Conservation (phyloP, 345 rosid species). For the Gossypium herbaceum region DNA sequence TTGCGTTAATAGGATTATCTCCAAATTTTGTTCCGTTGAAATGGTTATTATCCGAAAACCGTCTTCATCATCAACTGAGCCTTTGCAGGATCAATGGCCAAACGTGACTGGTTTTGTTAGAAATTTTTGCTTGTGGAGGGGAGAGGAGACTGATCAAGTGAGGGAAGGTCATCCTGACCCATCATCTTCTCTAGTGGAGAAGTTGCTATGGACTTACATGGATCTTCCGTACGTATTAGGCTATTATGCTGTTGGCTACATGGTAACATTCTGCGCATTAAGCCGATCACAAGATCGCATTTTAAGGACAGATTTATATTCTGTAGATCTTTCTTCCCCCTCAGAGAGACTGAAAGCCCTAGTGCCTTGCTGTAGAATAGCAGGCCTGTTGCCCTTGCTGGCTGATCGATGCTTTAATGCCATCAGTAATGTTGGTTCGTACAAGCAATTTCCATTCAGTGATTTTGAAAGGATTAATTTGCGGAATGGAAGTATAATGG, state of each 20-base stretch:
- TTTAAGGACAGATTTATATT: constrained; percentile 63
- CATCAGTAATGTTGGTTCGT: constrained; percentile 13
- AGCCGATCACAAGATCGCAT: constrained; percentile 63
- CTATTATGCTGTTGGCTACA: constrained; percentile 70
- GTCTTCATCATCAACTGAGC: constrained; percentile 17
- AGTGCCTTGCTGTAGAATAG: constrained; percentile 81
- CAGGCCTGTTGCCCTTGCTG: constrained; percentile 64
- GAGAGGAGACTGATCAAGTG: constrained; percentile 67
- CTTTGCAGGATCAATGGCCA: constrained; percentile 85
- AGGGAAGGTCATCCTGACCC: constrained; percentile 67
- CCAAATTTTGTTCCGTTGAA: constrained; percentile 67
- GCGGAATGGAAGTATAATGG: constrained; percentile 45
- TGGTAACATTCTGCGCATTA: constrained; percentile 77
- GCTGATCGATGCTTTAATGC: constrained; percentile 57
- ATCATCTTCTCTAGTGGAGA: constrained; percentile 58
- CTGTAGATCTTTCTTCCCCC: constrained; percentile 59
- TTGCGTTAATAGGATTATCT: constrained; percentile 68
- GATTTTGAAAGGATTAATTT: constrained; percentile 67
- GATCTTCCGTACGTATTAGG: constrained; percentile 89
- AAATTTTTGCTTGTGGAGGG: constrained; percentile 88
- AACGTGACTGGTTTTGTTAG: constrained; percentile 73
- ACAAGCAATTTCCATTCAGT: constrained; percentile 42
- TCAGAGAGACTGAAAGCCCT: constrained; percentile 64
- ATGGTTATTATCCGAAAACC: constrained; percentile 57
- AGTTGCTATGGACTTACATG: constrained; percentile 76